Base-by-base conservation (phyloP, 2,329 filamentous ascomycete genomes). In the Colletotrichum kahawae region DNA sequence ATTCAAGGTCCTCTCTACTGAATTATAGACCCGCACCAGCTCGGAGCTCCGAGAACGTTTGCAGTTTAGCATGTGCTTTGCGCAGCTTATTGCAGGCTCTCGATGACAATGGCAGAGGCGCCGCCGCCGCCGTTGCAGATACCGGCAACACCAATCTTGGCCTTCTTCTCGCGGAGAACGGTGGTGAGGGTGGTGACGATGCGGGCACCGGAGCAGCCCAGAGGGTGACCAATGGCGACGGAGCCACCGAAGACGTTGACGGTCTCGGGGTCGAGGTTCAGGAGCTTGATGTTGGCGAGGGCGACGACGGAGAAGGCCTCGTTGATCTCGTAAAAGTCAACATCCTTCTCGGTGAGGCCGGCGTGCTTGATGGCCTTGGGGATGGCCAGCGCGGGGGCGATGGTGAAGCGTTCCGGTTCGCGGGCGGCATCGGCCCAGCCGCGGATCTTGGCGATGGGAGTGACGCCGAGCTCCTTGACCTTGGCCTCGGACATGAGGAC, bases 91-190 rank as follows among this genome's bases (percentile, higher is more conserved):
- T 91, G 88, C 82, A 92, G 83, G 82, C 84, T 92, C 90, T 99
- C 97, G 81, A 99, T 92, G 77, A 99, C 95, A 79, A 99, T 88
- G 74, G 97, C 97, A 81, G 95, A 98, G 75, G 97, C 97, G 84
- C 97, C 97, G 80, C 97, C 97, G 73, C 97, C 97, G 78, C 97
- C 97, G 85, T 99, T 99, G 92, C 97, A 99, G 83, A 99, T 98
- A 82, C 95, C 97, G 51, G 95, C 96, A 82, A 93, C 94, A 72
- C 97, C 97, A 84, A 98, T 93, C 93, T 97, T 98, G 82, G 92
- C 96, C 85, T 95, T 94, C 90, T 96, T 97, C 84, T 97, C 93
- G 85, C 91, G 94, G 82, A 99, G 88, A 43, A 98, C 96, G 77
- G 95, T 94, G 70, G 97, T 92, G 79, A 99, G 86, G 18, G 97